phyloP scores from a whole-genome alignment of 1,284 basidiomycete species.

The Pseudozyma sp. region DNA sequence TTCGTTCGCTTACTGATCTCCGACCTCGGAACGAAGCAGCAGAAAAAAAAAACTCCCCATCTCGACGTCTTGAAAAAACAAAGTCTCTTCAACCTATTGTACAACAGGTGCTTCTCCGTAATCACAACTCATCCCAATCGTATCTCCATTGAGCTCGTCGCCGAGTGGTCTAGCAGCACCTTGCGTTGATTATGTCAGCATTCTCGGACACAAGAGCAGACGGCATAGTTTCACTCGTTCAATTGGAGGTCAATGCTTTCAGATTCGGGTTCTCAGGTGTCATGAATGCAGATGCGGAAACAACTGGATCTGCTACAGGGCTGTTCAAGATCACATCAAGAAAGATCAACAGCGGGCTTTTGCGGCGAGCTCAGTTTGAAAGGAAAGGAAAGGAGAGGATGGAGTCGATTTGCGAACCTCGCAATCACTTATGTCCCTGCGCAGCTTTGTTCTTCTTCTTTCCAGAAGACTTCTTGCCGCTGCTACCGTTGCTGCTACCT shows the following conservation, averaged over 20 bases:
- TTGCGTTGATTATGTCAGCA: neutral
- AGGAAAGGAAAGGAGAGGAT: too few species aligned
- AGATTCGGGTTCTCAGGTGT: neutral
- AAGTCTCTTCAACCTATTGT: too few species aligned
- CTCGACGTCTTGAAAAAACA: too few species aligned
- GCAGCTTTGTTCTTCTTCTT: conserved; percentile 31
- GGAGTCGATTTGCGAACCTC: neutral
- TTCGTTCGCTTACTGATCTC: neutral
- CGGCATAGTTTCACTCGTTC: too few species aligned
- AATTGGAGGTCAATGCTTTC: neutral
- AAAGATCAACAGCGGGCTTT: too few species aligned
- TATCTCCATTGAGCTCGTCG: too few species aligned
- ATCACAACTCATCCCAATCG: too few species aligned
- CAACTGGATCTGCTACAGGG: neutral
- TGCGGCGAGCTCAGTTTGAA: too few species aligned
- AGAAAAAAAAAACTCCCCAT: too few species aligned
- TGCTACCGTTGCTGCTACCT: neutral
- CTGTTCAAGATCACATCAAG: neutral
- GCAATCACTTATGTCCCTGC: conserved; percentile 18
- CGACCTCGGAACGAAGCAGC: too few species aligned
- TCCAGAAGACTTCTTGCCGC: conserved; percentile 17
- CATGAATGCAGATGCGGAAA: neutral
- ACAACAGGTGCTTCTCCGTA: too few species aligned
- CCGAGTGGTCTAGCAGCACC: neutral
- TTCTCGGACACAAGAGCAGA: too few species aligned